Base-by-base conservation (phyloP, 176 grass and related monocot genomes). In the Oropetium thomaeum region DNA sequence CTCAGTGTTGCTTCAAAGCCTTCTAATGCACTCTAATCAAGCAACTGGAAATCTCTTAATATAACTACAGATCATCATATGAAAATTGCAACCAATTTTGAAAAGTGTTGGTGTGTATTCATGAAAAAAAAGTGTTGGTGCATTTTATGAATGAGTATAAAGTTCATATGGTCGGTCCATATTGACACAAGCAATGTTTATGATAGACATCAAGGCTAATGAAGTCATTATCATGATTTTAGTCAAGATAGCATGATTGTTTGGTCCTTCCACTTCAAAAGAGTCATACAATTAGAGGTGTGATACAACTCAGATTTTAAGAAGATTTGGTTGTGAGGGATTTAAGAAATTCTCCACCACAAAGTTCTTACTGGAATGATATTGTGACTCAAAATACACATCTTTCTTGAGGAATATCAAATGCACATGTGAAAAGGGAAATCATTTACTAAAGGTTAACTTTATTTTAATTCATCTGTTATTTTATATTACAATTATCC, bases 1-100 rank as follows among this genome's bases (percentile, higher is more conserved):
- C 78, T 87, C 71, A 97, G 84, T 69, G 81, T 93, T 83, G 67
- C 81, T 85, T 89, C 71, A 31, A 87, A 97, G 59, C 83, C 88
- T 77, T 84, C 74, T 23, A 93, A 74, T 77, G 71, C 81, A 40
- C 80, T 87, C 90, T 93, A 80, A 67, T 48, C 30, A 77, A 27
- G 0, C 9, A 65, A 79, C 85, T 54, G 64, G 37, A 26, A 55
- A 76, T 61, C 22, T 69, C 9, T 59, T 63, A 89, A 51, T 62
- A 68, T 25, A 55, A 77, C 20, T 48, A n/a, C 54, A 53, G 31
- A 34, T 26, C 62, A 68, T 45, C 48, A 59, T 51, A 78, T 32
- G 19, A 57, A 67, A 2, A 71, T 26, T 42, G 34, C 28, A 57
- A 57, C 27, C 9, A 26, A 57, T 57, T 26, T 27, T 57, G 23